Evolutionary conservation across 176 grass and related monocot species (phyloP), one percentile per base, ranked within the genome.

Genomic region (Ensete glaucum): DNA sequence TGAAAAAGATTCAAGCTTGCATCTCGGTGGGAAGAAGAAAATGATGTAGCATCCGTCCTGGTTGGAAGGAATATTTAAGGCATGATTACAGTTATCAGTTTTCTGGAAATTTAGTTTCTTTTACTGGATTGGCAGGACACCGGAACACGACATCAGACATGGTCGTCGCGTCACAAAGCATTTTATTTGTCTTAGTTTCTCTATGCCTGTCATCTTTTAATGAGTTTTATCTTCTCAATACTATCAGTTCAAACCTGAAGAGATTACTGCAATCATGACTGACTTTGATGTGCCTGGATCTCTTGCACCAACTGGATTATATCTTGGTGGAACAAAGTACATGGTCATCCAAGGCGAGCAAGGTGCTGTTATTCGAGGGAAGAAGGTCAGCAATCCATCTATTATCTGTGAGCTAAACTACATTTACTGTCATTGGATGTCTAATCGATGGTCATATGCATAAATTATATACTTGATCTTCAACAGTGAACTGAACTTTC

Each of bases 301-400:
- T 74, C 80, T 90, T 48, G 84, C 76, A 76, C 88, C 84, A 55
- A 84, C 84, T 70, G 81, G 88, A 54, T 84, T 86, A 73, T 73
- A 82, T 20, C 81, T 86, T 73, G 78, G 81, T 26, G 84, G 81
- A 49, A 26, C 67, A 55, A 90, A 90, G 64, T 84, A 84, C 66
- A 90, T 90, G 84, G 84, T 84, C 66, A 86, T 90, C 53, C 88
- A 87, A 79, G 87, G 87, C 75, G 78, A 89, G 72, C 25, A 84
- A 72, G 78, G 84, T 68, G 70, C 17, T 69, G 78, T 87, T 55
- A 90, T 90, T 77, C 76, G 84, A 23, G 88, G 79, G 29, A 90
- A 87, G 68, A 87, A 84, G 88, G 88, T 87, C 68, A 67, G 72
- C 14, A 79, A 1, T 76, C 68, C 13, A 21, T 23, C 16, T 82